Evolutionary conservation across 2,329 filamentous ascomycete genomes (phyloP).

Genomic region (Chrysosphaeria jannelii): DNA sequence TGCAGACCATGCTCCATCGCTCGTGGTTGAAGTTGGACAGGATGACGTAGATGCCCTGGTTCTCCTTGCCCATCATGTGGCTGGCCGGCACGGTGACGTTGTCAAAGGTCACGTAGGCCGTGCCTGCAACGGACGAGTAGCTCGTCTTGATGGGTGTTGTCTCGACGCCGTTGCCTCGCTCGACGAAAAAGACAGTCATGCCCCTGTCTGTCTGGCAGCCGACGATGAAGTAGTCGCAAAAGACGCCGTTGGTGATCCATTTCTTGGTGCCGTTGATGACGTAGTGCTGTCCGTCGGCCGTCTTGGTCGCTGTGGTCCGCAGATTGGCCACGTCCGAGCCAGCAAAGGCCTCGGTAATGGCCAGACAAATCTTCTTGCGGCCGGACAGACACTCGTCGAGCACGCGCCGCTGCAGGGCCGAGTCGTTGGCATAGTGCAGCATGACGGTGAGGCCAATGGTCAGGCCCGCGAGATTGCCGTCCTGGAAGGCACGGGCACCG

Average conservation of each 20-base stretch:
- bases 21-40: constrained; percentile 76
- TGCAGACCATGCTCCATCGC: constrained; percentile 45
- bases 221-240: constrained; percentile 56
- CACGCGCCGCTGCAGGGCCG: constrained; percentile 32
- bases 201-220: constrained; percentile 55
- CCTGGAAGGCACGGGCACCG: constrained; percentile 53
- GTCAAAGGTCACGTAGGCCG: constrained; percentile 54
- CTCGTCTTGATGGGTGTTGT: constrained; percentile 53
- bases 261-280: constrained; percentile 50
- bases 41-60: constrained; percentile 66
- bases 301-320: constrained; percentile 50
- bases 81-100: constrained; percentile 61
- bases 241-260: constrained; percentile 42
- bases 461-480: constrained; percentile 71
- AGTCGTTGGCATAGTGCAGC: constrained; percentile 45
- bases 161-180: constrained; percentile 43
- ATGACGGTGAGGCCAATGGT: constrained; percentile 55
- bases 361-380: constrained; percentile 66
- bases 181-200: constrained; percentile 47
- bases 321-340: constrained; percentile 58
- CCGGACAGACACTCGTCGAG: constrained; percentile 45
- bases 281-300: constrained; percentile 43
- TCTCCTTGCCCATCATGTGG: constrained; percentile 51
- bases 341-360: constrained; percentile 70
- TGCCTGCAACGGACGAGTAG: constrained; percentile 53